Base-by-base conservation (phyloP, 192 early-diverging fungal genomes). In the Funneliformis mosseae region DNA sequence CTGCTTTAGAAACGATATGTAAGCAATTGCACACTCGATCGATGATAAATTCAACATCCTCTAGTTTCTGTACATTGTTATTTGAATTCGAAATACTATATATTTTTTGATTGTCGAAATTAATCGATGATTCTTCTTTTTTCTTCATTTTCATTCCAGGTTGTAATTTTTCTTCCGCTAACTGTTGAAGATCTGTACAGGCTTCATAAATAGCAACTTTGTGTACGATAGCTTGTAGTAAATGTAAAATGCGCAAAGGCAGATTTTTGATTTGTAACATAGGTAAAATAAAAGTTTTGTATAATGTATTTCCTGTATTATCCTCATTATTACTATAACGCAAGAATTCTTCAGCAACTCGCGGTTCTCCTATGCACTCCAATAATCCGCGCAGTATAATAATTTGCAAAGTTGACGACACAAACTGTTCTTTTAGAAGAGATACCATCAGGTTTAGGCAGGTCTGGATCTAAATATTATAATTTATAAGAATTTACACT, bases 151-250 rank as follows among this genome's bases (percentile, higher is more conserved):
- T 61, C 48, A 60, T 77, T 64, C 61, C 59, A 12, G 50, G 39
- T n/a, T 21, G 69, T n/a, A 45, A 39, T 81, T 61, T 59, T 8
- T 77, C 50, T 18, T 81, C 75, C n/a, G 74, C 80, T 21, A 76
- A 14, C 38, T 68, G 27, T 60, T 81, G 74, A 9, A 81, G 68
- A 28, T 43, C 8, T 18, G 41, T 46, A 60, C 80, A 81, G 8
- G 74, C 80, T 39, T 81, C 80, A 14, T 81, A 81, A 16, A 77
- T 38, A 59, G 64, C 39, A 9, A 77, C 74, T 68, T 81, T 81
- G 12, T 62, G 75, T 8, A 81, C 62, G 42, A 78, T 77, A 23
- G 42, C 62, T 42, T 81, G 73, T 8, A 81, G 23, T 68, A 59
- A 64, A 46, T 67, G 39, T 38, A 77, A 64, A 23, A 78, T 50